Conservation (phyloP, 306 rosid genomes). For the Prunus persica region DNA sequence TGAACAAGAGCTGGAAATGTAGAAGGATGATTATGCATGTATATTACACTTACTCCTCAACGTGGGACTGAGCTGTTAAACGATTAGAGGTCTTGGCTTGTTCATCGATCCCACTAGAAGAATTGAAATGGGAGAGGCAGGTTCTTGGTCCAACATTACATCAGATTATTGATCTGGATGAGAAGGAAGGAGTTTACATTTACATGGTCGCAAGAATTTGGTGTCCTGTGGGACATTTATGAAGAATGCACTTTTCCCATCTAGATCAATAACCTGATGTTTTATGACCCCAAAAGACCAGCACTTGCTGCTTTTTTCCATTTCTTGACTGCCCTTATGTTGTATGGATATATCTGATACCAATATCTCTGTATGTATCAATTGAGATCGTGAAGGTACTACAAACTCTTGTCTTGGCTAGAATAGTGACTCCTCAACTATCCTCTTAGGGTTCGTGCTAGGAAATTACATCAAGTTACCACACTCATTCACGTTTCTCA, state of each 20-base stretch:
- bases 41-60: too few relatives aligned
- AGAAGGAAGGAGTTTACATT: slow-evolving; percentile 84
- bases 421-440: too few relatives aligned
- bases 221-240: slow-evolving; percentile 82
- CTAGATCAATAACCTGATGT: too few relatives aligned
- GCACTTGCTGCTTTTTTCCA: slow-evolving; percentile 59
- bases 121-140: too few relatives aligned
- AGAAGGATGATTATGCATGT: too few relatives aligned
- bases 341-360: slow-evolving; percentile 78
- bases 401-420: slow-evolving; percentile 48
- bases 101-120: too few relatives aligned
- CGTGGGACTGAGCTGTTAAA: too few relatives aligned
- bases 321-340: slow-evolving; percentile 82
- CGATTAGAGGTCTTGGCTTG: too few relatives aligned
- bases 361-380: slow-evolving; percentile 84
- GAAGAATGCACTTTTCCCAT: slow-evolving; percentile 36
- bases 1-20: too few relatives aligned
- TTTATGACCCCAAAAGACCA: slow-evolving; percentile 43
- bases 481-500: too few relatives aligned
- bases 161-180: slow-evolving; percentile 92
- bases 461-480: too few relatives aligned
- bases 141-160: slow-evolving; percentile 10
- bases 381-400: slow-evolving; percentile 90
- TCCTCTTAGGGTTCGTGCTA: too few relatives aligned
- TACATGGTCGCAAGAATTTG: slow-evolving; percentile 77